Conservation (phyloP, 305 asterid species). For the Lippia alba region DNA sequence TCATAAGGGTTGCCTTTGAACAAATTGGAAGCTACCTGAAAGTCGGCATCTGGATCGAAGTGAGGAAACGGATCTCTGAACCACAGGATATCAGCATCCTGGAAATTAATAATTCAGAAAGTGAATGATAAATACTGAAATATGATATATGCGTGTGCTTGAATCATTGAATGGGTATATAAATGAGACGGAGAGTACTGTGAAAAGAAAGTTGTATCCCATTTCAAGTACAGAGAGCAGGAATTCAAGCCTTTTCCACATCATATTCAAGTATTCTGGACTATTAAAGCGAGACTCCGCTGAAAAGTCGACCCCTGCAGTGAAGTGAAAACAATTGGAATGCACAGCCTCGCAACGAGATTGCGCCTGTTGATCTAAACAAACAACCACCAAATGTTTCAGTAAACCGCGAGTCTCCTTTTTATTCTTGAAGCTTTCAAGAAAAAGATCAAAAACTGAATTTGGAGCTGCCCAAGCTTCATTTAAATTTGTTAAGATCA, state of each 20-base stretch:
- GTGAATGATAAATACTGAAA: not conserved
- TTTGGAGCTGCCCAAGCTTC: conserved; percentile 62
- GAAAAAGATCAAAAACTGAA: conserved; percentile 56
- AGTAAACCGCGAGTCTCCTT: conserved; percentile 46
- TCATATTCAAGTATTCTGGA: conserved; percentile 56
- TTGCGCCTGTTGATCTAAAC: conserved; percentile 54
- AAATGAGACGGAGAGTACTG: conserved; percentile 40
- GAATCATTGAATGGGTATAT: not conserved
- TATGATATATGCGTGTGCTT: too few relatives aligned
- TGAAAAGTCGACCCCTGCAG: conserved; percentile 55
- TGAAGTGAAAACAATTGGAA: conserved; percentile 52
- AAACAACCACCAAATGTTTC: conserved; percentile 55
- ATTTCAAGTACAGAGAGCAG: conserved; percentile 57
- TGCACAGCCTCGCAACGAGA: conserved; percentile 50
- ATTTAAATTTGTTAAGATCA: conserved; percentile 54
- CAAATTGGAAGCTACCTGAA: conserved; percentile 61
- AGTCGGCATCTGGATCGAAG: conserved; percentile 51
- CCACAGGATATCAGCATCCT: conserved; percentile 69
- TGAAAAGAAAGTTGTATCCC: conserved; percentile 62
- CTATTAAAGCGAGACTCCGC: conserved; percentile 59
- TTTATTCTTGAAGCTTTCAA: conserved; percentile 57
- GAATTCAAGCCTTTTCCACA: conserved; percentile 65
- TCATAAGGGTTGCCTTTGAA: conserved; percentile 52
- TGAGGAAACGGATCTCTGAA: conserved; percentile 64
- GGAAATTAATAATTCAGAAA: conserved; percentile 9